phyloP scores from a whole-genome alignment of 164 flowering plant genomes.

The Nymphaea thermarum region DNA sequence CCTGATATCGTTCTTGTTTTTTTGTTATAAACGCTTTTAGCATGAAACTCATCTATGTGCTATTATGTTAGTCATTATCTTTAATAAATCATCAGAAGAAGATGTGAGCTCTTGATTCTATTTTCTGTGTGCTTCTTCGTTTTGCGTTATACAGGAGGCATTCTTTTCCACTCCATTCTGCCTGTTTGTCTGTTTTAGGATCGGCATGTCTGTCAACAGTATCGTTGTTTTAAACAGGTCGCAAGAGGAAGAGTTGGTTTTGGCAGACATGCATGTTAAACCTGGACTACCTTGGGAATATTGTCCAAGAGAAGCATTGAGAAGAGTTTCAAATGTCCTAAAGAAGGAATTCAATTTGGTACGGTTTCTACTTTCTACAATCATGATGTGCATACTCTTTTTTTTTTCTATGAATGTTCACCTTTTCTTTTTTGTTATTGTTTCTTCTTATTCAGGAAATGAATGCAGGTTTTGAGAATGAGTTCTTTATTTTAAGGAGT shows the following conservation, averaged over 20 bases:
- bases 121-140: no score
- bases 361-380: slow-evolving; percentile 5
- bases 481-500: slow-evolving; percentile 68
- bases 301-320: slow-evolving; percentile 84
- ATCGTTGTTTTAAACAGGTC: slow-evolving; percentile 31
- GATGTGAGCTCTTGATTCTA: no score
- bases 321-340: slow-evolving; percentile 56
- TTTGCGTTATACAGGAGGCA: no score
- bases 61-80: no score
- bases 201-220: no score
- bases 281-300: slow-evolving; percentile 92
- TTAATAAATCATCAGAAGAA: no score
- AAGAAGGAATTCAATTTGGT: slow-evolving; percentile 94
- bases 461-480: slow-evolving; percentile 93
- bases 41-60: no score
- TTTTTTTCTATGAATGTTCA: not conserved
- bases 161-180: no score
- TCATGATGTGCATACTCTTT: not conserved
- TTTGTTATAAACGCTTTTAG: no score
- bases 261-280: slow-evolving; percentile 81
- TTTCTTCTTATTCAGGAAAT: slow-evolving; percentile 37
- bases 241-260: slow-evolving; percentile 78
- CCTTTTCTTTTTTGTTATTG: not conserved
- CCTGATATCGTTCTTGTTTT: no score
- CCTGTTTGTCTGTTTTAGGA: not conserved